Evolutionary conservation across 768 basidiomycete species (phyloP), one percentile per base, ranked within the genome.

Genomic region (Russula griseocarnosa): DNA sequence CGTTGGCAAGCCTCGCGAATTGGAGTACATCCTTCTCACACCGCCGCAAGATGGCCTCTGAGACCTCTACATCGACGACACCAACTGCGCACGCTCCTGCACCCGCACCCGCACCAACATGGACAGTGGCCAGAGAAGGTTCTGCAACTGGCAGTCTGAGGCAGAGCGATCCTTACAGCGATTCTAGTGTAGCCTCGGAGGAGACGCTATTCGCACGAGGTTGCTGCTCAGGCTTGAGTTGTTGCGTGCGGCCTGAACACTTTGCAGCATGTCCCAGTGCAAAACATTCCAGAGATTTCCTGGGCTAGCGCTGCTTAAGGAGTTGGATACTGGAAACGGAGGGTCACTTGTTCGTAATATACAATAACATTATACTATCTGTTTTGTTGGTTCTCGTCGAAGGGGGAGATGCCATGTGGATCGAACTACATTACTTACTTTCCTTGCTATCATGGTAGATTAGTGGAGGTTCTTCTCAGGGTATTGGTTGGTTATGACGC

Each of bases 1-100:
- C 64, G 24, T 61, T 76, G 3, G 74, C 76, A 6, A 75, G 69
- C 59, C 67, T 76, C 14, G 74, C 74, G 30, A 75, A 18, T 9
- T 69, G 68, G 68, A 32, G 66, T 26, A 57, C 62, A 20, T 46
- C 68, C 24, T 66, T 68, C 36, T 64, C 58, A 1, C 61, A 66
- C 26, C 59, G 68, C 11, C 66, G 62, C 24, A 58, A 44, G 63
- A n/a, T 36, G 20, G 62, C 42, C 5, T 22, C 54, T 10, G 59
- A 55, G n/a, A 40, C 58, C 1, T 32, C 53, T 8, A 32, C 30
- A 13, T 22, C 55, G 4, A 18, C 32, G 38, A 40, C 38, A 7
- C 16, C 38, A 40, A 40, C 38, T 16, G 38, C 4, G 16, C 14
- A 18, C 6, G 38, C 38, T 40, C 16, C 38, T 40, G 16, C 38